These are phyloP conservation scores for Fusarium denticulatum DNA, from an alignment of 2,329 filamentous ascomycete genomes.

Conservation along the genomic window DNA sequence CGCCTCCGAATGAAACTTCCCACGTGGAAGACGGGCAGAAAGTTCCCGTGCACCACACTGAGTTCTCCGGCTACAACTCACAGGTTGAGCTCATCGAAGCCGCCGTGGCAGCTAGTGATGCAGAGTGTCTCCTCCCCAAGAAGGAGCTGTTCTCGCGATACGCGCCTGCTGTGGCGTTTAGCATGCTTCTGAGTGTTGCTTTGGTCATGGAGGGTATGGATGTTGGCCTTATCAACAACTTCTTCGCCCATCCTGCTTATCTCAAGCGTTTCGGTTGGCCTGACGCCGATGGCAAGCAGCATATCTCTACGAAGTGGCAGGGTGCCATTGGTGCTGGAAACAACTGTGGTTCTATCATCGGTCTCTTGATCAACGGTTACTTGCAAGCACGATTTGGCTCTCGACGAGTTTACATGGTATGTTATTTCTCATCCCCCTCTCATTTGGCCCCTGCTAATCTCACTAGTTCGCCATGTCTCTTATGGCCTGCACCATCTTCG, in stretches of 20 bases:
- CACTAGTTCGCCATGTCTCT: conserved; percentile 47
- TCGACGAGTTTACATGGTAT: conserved; percentile 58
- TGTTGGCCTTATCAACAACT: conserved; percentile 51
- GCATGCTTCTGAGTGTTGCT: conserved; percentile 46
- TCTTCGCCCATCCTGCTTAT: conserved; percentile 55
- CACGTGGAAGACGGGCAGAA: conserved; percentile 25
- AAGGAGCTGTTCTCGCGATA: conserved; percentile 48
- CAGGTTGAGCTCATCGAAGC: conserved; percentile 48
- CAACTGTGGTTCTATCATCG: conserved; percentile 59
- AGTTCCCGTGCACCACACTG: conserved; percentile 33
- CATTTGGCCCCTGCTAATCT: background rate
- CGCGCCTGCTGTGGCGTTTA: conserved; percentile 44
- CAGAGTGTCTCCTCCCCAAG: conserved; percentile 42
- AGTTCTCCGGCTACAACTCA: conserved; percentile 38
- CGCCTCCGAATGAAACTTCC: conserved; percentile 14
- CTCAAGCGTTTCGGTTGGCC: conserved; percentile 54
- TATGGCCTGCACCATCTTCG: conserved; percentile 57
- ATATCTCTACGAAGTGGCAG: conserved; percentile 59
- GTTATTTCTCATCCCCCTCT: background rate
- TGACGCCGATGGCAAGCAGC: conserved; percentile 47
- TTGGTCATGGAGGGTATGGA: conserved; percentile 56
- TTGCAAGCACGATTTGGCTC: conserved; percentile 59
- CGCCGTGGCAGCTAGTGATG: conserved; percentile 45
- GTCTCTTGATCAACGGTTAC: conserved; percentile 59
- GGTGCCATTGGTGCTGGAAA: conserved; percentile 59